Conservation (phyloP, 495 filamentous ascomycete species). For the Lophiostoma macrostomum region DNA sequence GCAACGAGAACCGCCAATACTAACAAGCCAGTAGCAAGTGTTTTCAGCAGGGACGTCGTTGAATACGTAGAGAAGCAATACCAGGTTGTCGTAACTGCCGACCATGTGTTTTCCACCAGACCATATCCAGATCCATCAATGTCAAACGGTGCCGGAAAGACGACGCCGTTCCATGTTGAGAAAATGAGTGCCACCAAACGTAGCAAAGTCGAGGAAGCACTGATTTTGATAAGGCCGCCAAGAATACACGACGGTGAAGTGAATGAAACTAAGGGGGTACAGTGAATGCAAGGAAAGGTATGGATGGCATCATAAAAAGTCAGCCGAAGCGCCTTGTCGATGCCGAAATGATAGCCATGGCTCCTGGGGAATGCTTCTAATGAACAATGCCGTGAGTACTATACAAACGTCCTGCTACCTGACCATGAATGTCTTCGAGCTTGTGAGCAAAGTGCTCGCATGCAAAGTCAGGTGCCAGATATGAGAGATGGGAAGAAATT, state of each 20-base stretch:
- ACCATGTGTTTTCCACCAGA: too few relatives aligned
- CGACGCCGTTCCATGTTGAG: too few relatives aligned
- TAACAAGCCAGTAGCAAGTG: too few relatives aligned
- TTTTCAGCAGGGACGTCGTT: too few relatives aligned
- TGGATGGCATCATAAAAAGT: conserved; percentile 1
- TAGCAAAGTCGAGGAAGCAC: too few relatives aligned
- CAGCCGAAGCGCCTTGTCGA: conserved; percentile 14
- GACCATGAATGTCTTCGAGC: conserved; percentile 5
- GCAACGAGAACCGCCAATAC: too few relatives aligned
- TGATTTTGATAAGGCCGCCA: neutral
- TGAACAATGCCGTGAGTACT: conserved; percentile 17
- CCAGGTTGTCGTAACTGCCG: too few relatives aligned
- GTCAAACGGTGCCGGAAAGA: too few relatives aligned
- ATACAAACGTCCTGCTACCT: conserved; percentile 18
- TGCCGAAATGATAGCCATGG: conserved; percentile 22
- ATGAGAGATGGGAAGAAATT: conserved; percentile 18
- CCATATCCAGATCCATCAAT: too few relatives aligned
- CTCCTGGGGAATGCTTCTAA: conserved; percentile 17
- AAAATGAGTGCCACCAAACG: too few relatives aligned
- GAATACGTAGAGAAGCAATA: too few relatives aligned
- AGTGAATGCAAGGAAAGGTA: conserved; percentile 2
- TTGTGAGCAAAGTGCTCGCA: conserved; percentile 3
- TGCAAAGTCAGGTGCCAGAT: conserved; percentile 1
- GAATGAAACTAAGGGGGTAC: neutral
- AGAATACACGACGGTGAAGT: neutral